Evolutionary conservation across 208 protist species (phyloP), one percentile per base, ranked within the genome.

Genomic region (Angomonas deanei): DNA sequence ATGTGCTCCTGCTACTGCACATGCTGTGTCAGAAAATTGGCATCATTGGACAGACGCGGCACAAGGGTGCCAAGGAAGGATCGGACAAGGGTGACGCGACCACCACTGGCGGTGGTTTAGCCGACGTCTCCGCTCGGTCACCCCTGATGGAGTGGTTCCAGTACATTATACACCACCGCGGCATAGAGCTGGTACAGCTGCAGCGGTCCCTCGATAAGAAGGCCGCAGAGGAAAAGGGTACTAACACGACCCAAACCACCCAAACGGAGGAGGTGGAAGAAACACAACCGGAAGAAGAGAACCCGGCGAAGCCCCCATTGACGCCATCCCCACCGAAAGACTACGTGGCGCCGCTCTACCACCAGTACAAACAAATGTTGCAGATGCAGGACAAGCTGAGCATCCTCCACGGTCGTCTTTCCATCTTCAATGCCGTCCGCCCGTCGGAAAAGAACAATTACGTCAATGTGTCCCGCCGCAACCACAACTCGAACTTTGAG

Each of bases 81-180:
- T 10, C 38, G 38, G 53, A 34, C 27, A 27, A 36, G 47, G 10
- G 19, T 11, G 38, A 17, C 5, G 13, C 39, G 1, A 6, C 36
- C 4, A 5, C 19, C 17, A 62, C 10, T 31, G 4, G 78, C 23
- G 78, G 69, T n/a, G 78, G 75, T 28, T 28, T 76, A 17, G 71
- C 71, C 6, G 42, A 71, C 57, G 60, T 82, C 42, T 82, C 69
- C 21, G 64, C 76, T 4, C 79, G 82, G 42, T 87, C 88, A 38
- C 86, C 85, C 0, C 62, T 92, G 39, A 74, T 91, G 39, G 68
- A 71, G 59, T 94, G 88, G 88, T 63, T 94, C 27, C 76, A 90
- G 48, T 74, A 76, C 10, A 90, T 92, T 52, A 56, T 94, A 58
- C 69, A 81, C 38, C 86, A 84, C 68, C 84, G 88, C 48, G 84